Conservation (phyloP, 208 protist genomes). For the Trypanosoma boissoni region DNA sequence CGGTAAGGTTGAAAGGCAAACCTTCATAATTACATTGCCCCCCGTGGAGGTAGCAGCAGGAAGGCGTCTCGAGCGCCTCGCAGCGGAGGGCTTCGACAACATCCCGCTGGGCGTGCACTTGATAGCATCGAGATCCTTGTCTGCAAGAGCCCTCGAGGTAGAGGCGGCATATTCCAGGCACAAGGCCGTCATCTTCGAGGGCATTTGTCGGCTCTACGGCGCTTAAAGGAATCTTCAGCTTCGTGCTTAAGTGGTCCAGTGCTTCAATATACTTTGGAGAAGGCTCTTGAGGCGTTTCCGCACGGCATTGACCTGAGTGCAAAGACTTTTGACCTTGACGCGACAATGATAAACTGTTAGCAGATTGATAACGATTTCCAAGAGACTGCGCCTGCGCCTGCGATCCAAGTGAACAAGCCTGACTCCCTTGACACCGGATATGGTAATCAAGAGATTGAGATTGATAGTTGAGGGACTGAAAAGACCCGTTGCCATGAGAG, state of each 20-base stretch:
- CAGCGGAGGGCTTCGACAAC: conserved; percentile 56
- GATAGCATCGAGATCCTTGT: conserved; percentile 66
- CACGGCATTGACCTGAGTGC: neutral
- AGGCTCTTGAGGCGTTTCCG: neutral
- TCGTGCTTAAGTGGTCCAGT: conserved; percentile 79
- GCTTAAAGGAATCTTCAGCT: conserved; percentile 64
- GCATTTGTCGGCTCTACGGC: conserved; percentile 73
- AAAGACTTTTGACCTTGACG: no score
- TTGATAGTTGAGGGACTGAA: conserved; percentile 9
- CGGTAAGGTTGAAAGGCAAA: conserved; percentile 61
- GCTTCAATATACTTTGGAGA: conserved; percentile 42
- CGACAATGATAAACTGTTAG: no score
- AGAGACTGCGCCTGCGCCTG: neutral
- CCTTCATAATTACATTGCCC: conserved; percentile 63
- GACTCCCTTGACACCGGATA: neutral
- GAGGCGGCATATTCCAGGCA: conserved; percentile 78
- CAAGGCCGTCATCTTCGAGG: conserved; percentile 69
- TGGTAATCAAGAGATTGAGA: neutral
- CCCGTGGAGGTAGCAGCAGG: conserved; percentile 78
- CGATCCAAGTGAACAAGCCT: neutral
- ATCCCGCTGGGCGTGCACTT: conserved; percentile 70
- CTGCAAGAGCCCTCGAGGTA: conserved; percentile 76
- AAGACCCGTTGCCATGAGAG: neutral
- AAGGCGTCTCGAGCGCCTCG: conserved; percentile 53
- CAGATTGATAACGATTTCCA: neutral